These are phyloP conservation scores for Acacia crassicarpa DNA, from an alignment of 306 rosid species.

Conservation along the genomic window DNA sequence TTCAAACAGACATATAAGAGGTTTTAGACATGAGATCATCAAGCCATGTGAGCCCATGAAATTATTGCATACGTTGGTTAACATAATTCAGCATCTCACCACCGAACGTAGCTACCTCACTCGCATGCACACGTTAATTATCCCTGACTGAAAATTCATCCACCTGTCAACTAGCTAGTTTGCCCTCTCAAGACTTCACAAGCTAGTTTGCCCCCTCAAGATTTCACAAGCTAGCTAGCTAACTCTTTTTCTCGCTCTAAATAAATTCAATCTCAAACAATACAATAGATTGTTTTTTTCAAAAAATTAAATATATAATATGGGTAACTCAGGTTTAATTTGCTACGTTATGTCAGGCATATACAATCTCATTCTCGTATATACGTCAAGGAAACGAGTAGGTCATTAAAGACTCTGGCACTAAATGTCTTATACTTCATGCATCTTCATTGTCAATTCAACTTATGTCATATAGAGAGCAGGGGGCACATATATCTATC, in stretches of 20 bases:
- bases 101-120: not conserved
- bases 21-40: not conserved
- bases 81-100: too few relatives aligned
- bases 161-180: not conserved
- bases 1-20: not conserved
- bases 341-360: not conserved
- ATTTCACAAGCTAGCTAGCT: too few relatives aligned
- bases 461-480: not conserved
- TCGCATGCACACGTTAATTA: slow-evolving; percentile 11
- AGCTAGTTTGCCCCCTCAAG: too few relatives aligned
- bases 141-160: not conserved
- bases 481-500: slow-evolving; percentile 13
- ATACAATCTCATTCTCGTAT: not conserved
- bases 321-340: not conserved
- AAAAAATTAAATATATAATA: too few relatives aligned
- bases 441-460: not conserved
- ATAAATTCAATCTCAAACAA: too few relatives aligned
- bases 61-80: not conserved
- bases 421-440: not conserved
- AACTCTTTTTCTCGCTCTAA: not conserved
- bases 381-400: not conserved
- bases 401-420: not conserved
- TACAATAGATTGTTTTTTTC: too few relatives aligned
- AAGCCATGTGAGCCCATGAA: not conserved
- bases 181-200: too few relatives aligned